These are phyloP conservation scores for Amanita rimosa DNA, from an alignment of 768 basidiomycete genomes.

Conservation along the genomic window DNA sequence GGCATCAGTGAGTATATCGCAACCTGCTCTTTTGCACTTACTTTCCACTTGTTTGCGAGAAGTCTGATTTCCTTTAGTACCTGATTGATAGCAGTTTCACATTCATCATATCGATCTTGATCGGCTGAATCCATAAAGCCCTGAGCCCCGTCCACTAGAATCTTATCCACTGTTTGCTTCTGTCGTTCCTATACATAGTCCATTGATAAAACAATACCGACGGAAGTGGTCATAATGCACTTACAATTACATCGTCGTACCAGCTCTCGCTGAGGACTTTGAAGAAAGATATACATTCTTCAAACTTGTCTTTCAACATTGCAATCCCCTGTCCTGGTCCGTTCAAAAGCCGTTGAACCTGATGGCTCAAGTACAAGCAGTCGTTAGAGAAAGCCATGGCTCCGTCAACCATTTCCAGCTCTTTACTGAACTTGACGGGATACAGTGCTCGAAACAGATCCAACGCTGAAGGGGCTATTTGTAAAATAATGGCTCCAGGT, in stretches of 20 bases:
- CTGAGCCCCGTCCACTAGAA: constrained; percentile 39
- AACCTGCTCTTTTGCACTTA: constrained; percentile 44
- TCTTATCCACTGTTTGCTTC: constrained; percentile 28
- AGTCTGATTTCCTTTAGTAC: constrained; percentile 53
- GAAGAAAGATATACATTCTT: constrained; percentile 40
- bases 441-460: constrained; percentile 76
- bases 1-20: background rate
- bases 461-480: constrained; percentile 53
- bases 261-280: constrained; percentile 52
- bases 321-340: constrained; percentile 10
- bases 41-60: constrained; percentile 36
- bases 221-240: constrained; percentile 14
- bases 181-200: constrained; percentile 33
- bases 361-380: constrained; percentile 51
- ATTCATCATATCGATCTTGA: constrained; percentile 67
- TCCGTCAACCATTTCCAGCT: constrained; percentile 37
- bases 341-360: constrained; percentile 29
- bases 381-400: constrained; percentile 79
- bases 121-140: constrained; percentile 63
- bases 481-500: constrained; percentile 45
- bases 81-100: constrained; percentile 55
- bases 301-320: constrained; percentile 32
- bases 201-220: constrained; percentile 1
- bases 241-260: constrained; percentile 61
- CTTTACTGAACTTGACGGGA: constrained; percentile 45